Conservation (phyloP, 306 rosid species). For the Trifolium fragiferum region DNA sequence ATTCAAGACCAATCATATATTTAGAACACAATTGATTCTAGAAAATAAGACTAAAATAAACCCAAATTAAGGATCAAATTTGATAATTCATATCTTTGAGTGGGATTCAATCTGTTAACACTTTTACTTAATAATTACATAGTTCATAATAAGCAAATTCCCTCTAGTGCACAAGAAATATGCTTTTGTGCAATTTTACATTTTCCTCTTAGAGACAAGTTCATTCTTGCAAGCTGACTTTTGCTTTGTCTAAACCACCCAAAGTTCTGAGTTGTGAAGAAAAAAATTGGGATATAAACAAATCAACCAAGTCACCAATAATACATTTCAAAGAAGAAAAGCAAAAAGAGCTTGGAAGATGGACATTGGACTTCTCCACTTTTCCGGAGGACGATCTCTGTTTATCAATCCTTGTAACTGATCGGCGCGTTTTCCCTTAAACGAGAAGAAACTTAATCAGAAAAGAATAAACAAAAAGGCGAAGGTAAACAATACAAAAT, state of each 20-base stretch:
- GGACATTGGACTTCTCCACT: slow-evolving; percentile 68
- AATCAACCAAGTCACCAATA: slow-evolving; percentile 37
- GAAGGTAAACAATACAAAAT: neutral
- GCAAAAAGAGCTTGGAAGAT: slow-evolving; percentile 87
- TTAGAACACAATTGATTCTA: neutral
- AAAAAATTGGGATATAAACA: slow-evolving; percentile 41
- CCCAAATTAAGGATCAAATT: slow-evolving; percentile 1
- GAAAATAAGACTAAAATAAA: neutral
- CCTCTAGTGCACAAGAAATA: slow-evolving; percentile 37
- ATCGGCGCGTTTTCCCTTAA: slow-evolving; percentile 67
- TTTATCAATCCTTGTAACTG: slow-evolving; percentile 53
- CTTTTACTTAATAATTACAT: slow-evolving; percentile 7
- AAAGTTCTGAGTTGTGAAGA: slow-evolving; percentile 35
- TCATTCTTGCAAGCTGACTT: slow-evolving; percentile 44
- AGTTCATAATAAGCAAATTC: slow-evolving; percentile 19
- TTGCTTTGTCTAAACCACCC: slow-evolving; percentile 39
- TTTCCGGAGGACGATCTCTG: slow-evolving; percentile 46
- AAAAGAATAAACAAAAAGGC: neutral
- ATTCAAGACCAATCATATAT: neutral
- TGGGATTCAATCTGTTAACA: neutral
- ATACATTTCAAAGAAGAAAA: slow-evolving; percentile 69
- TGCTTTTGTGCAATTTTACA: slow-evolving; percentile 39
- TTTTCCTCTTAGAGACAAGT: slow-evolving; percentile 25
- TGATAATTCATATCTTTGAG: slow-evolving; percentile 9
- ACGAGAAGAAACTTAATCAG: slow-evolving; percentile 27